phyloP scores from a whole-genome alignment of 2,329 filamentous ascomycete species.

The Aspergillus ochraceus region DNA sequence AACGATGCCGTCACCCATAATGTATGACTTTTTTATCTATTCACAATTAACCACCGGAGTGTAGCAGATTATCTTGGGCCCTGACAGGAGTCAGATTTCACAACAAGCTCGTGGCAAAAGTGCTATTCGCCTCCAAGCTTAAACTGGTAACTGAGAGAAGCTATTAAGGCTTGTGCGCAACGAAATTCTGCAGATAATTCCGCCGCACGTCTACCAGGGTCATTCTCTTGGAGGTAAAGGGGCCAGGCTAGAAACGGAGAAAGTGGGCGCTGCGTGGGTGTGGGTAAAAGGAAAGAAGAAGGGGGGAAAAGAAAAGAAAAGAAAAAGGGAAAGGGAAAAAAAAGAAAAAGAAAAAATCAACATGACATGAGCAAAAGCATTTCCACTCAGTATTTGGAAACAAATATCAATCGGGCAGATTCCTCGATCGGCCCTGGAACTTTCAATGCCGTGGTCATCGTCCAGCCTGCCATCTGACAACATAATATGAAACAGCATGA shows the following conservation, averaged over 20 bases:
- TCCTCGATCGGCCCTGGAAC: constrained; percentile 15
- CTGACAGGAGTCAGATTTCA: constrained; percentile 29
- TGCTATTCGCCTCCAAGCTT: constrained; percentile 24
- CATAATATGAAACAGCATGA: not conserved
- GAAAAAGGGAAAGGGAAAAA: constrained; percentile 1
- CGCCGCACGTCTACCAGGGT: constrained; percentile 26
- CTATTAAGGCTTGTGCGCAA: constrained; percentile 22
- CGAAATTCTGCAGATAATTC: constrained; percentile 26
- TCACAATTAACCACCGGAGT: not conserved
- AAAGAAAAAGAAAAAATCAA: constrained; percentile 5
- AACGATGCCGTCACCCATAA: constrained; percentile 25
- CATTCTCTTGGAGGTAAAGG: constrained; percentile 20
- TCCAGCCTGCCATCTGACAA: not conserved
- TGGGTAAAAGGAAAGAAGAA: constrained; percentile 14
- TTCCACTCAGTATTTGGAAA: constrained; percentile 17
- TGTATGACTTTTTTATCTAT: constrained; percentile 5
- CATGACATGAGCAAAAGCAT: constrained; percentile 18
- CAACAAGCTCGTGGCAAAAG: constrained; percentile 31
- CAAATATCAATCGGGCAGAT: constrained; percentile 25
- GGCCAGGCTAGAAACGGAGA: constrained; percentile 25
- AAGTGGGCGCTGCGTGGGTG: constrained; percentile 17
- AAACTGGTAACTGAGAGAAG: constrained; percentile 22
- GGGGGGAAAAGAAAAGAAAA: constrained; percentile 1
- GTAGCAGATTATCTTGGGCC: constrained; percentile 18
- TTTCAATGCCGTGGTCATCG: not conserved